Conservation (phyloP, 202 grass and related monocot species). For the Eragrostis tef region DNA sequence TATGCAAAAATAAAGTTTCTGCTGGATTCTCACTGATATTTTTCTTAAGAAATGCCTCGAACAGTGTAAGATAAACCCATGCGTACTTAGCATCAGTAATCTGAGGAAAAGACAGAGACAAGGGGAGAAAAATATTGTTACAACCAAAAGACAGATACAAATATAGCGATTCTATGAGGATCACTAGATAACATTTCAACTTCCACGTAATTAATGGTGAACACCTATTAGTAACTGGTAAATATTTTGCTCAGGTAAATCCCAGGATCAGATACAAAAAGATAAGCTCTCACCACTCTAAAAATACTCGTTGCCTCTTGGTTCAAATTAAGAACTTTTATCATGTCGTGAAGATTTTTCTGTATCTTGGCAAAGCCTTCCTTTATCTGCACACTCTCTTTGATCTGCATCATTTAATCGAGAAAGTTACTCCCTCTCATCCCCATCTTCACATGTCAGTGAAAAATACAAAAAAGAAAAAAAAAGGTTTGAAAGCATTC, state of each 20-base stretch:
- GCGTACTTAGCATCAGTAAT: constrained; percentile 73
- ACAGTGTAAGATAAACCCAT: constrained; percentile 62
- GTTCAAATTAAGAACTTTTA: constrained; percentile 65
- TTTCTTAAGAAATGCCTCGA: constrained; percentile 57
- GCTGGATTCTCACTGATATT: constrained; percentile 62
- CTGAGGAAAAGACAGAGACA: constrained; percentile 42
- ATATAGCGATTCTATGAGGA: not conserved
- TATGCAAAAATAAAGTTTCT: constrained; percentile 55
- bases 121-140: not conserved
- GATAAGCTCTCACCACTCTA: constrained; percentile 53
- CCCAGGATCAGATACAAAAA: not conserved
- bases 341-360: constrained; percentile 72
- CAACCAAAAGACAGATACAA: constrained; percentile 10
- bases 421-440: not conserved
- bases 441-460: not conserved
- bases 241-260: constrained; percentile 13
- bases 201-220: not conserved
- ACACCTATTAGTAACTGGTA: not conserved
- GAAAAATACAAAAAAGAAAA: not conserved
- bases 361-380: constrained; percentile 57
- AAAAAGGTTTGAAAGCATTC: not conserved
- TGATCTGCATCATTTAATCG: constrained; percentile 54
- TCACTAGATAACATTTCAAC: not conserved
- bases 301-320: constrained; percentile 49
- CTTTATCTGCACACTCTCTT: constrained; percentile 66